Evolutionary conservation across 2,329 filamentous ascomycete species (phyloP).

Genomic region (Hymenoscyphus scutula): DNA sequence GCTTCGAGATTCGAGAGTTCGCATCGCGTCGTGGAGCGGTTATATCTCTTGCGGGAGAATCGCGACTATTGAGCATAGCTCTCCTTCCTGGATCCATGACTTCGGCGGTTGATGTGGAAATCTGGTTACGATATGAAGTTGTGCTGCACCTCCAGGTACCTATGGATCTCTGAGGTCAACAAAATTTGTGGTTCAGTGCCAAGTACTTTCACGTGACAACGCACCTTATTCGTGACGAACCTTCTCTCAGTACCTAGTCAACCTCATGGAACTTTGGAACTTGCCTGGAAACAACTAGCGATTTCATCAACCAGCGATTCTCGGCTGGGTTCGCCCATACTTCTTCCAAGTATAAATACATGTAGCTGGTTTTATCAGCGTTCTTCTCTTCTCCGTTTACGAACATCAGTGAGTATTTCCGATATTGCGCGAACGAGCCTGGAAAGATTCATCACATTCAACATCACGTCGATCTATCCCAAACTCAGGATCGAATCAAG

Average conservation of each 20-base stretch:
- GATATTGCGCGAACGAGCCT: too few relatives aligned
- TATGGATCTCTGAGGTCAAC: not conserved
- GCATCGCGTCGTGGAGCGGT: conserved; percentile 55
- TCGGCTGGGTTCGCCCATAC: too few relatives aligned
- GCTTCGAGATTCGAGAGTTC: conserved; percentile 56
- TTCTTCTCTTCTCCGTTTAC: too few relatives aligned
- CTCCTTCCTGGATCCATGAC: conserved; percentile 35
- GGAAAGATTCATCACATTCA: not conserved
- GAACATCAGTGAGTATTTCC: too few relatives aligned
- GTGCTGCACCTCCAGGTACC: too few relatives aligned
- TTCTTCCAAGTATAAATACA: too few relatives aligned
- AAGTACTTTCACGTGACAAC: not conserved
- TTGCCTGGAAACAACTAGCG: too few relatives aligned
- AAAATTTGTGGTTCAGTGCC: not conserved
- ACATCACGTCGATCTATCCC: not conserved
- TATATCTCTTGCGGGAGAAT: conserved; percentile 48
- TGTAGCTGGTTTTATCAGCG: too few relatives aligned
- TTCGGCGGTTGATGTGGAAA: not conserved
- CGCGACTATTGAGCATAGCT: conserved; percentile 32
- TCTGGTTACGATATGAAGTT: not conserved
- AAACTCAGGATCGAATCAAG: too few relatives aligned
- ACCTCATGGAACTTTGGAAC: too few relatives aligned
- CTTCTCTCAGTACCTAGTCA: too few relatives aligned
- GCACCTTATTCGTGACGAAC: not conserved
- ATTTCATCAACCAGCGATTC: too few relatives aligned